These are phyloP conservation scores for Silene uniflora DNA, from an alignment of 148 eudicot genomes.

Conservation along the genomic window DNA sequence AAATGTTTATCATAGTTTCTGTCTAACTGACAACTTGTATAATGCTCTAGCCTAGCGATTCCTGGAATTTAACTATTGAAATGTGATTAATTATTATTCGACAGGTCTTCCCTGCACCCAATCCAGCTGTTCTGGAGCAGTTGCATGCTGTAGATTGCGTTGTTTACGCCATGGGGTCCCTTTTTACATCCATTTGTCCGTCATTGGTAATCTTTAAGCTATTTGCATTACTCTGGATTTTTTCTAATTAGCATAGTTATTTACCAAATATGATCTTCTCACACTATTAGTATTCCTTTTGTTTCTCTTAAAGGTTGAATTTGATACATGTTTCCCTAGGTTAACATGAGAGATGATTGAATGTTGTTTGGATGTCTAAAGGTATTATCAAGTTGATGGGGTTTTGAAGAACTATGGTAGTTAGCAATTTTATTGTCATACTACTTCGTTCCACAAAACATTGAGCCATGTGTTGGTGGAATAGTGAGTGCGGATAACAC, in stretches of 20 bases:
- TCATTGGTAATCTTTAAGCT: slow-evolving; percentile 59
- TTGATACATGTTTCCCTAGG: not conserved
- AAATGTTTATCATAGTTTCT: not conserved
- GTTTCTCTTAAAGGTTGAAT: not conserved
- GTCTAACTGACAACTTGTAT: not conserved
- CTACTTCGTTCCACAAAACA: too few species aligned
- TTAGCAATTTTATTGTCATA: too few species aligned
- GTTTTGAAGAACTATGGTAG: too few species aligned
- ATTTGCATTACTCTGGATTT: not conserved
- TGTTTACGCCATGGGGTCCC: slow-evolving; percentile 95
- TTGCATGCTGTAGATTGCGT: slow-evolving; percentile 74
- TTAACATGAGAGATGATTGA: too few species aligned
- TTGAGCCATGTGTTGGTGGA: too few species aligned
- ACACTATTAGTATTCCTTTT: not conserved
- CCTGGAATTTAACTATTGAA: not conserved
- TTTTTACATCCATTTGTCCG: slow-evolving; percentile 93
- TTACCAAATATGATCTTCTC: not conserved
- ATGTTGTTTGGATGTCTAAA: too few species aligned
- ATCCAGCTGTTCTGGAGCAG: slow-evolving; percentile 75
- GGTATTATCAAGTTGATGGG: too few species aligned
- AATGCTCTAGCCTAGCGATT: not conserved
- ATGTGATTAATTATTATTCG: slow-evolving; percentile 18
- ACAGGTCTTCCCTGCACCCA: slow-evolving; percentile 82
- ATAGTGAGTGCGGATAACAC: not conserved
- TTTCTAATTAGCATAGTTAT: not conserved